These are phyloP conservation scores for Sicyos edulis DNA, from an alignment of 306 rosid genomes.

Conservation along the genomic window DNA sequence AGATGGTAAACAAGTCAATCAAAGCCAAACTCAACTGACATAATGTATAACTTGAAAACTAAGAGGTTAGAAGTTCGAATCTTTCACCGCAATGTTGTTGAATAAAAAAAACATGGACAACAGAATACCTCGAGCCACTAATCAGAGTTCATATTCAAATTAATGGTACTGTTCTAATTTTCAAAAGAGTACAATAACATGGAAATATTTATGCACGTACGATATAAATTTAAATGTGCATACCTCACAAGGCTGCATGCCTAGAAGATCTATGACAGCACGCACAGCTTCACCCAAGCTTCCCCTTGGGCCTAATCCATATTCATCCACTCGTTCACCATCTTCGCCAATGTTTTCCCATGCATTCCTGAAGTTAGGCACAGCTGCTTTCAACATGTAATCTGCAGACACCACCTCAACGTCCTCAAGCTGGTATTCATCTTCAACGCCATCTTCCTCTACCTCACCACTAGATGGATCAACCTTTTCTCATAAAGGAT, in stretches of 20 bases:
- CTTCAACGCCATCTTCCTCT: conserved; percentile 97
- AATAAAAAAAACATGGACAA: not conserved
- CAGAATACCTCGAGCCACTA: not conserved
- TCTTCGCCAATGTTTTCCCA: conserved; percentile 84
- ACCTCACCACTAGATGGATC: conserved; percentile 85
- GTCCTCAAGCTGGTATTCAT: conserved; percentile 96
- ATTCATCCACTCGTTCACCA: conserved; percentile 77
- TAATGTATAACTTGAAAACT: too few species aligned
- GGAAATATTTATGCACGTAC: not conserved
- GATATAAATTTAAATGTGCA: conserved; percentile 16
- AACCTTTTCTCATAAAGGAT: conserved; percentile 23
- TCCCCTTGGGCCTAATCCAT: conserved; percentile 94
- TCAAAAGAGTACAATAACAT: not conserved
- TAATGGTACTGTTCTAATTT: not conserved
- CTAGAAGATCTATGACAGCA: conserved; percentile 80
- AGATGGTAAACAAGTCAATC: too few species aligned
- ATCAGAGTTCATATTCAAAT: not conserved
- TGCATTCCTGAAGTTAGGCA: conserved; percentile 83
- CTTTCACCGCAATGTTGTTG: too few species aligned
- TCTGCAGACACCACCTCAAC: conserved; percentile 90
- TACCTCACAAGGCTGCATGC: conserved; percentile 99
- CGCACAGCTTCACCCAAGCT: conserved; percentile 83
- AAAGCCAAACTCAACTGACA: too few species aligned
- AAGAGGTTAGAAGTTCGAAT: too few species aligned
- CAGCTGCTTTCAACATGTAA: conserved; percentile 82